Conservation (phyloP, 805 yeast species). For the Kazachstania viticola region DNA sequence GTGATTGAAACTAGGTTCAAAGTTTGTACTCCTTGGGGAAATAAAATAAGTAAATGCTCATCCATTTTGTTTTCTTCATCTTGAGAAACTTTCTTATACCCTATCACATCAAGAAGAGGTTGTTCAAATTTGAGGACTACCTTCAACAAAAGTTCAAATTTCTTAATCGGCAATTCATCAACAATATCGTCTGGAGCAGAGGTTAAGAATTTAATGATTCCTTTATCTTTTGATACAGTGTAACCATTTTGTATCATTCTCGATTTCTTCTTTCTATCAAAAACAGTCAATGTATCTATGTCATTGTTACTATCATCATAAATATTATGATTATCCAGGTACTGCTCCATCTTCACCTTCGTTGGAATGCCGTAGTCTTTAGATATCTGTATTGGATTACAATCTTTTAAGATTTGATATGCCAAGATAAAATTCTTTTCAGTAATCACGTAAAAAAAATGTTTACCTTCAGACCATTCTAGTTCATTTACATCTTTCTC, state of each 20-base stretch:
- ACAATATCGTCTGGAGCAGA: slow-evolving; percentile 10
- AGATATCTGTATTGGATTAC: slow-evolving; percentile 12
- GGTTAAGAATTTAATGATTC: slow-evolving; percentile 19
- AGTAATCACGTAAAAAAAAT: slow-evolving; percentile 22
- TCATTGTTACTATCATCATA: slow-evolving; percentile 12
- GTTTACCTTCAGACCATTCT: slow-evolving; percentile 12
- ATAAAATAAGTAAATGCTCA: slow-evolving; percentile 18
- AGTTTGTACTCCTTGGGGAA: slow-evolving; percentile 22
- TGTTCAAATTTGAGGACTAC: slow-evolving; percentile 25
- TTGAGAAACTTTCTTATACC: slow-evolving; percentile 12
- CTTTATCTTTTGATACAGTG: slow-evolving; percentile 20
- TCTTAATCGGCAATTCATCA: slow-evolving; percentile 23
- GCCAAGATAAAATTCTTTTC: slow-evolving; percentile 20
- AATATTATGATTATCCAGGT: slow-evolving; percentile 8
- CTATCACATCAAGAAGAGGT: slow-evolving; percentile 18
- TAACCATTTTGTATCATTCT: slow-evolving; percentile 27
- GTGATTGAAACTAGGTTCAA: slow-evolving; percentile 19
- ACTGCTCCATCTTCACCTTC: slow-evolving; percentile 8
- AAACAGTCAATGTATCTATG: slow-evolving; percentile 24
- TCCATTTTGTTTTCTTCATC: slow-evolving; percentile 10
- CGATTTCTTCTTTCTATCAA: slow-evolving; percentile 18
- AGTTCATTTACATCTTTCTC: slow-evolving; percentile 4
- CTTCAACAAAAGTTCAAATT: slow-evolving; percentile 21
- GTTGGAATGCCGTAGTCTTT: slow-evolving; percentile 24
- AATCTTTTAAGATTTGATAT: slow-evolving; percentile 19